These are phyloP conservation scores for Schizopora paradoxa DNA, from an alignment of 1,284 basidiomycete species.

Conservation along the genomic window DNA sequence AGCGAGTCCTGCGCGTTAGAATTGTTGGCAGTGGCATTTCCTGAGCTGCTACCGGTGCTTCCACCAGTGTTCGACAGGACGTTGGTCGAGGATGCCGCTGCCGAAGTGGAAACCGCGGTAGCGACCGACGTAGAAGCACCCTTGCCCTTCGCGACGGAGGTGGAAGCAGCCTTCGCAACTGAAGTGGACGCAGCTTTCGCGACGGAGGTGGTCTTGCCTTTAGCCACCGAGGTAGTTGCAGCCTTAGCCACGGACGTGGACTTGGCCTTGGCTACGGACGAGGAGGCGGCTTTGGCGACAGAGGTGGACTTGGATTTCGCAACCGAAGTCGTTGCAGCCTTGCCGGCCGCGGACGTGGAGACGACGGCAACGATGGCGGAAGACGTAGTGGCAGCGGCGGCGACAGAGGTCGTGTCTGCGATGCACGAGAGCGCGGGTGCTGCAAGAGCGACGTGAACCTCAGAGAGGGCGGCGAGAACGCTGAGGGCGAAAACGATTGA, in stretches of 20 bases:
- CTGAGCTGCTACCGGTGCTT: conserved; percentile 5
- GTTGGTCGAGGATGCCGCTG: neutral
- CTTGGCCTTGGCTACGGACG: neutral
- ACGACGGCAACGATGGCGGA: too few relatives aligned
- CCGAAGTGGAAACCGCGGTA: too few relatives aligned
- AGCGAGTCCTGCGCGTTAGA: conserved; percentile 29
- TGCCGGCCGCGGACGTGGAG: too few relatives aligned
- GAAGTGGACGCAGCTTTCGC: neutral
- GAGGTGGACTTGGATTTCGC: too few relatives aligned
- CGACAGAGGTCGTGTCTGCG: neutral
- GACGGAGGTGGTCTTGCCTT: neutral
- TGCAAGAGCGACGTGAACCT: neutral
- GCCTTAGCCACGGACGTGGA: neutral
- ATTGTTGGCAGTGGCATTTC: conserved; percentile 13
- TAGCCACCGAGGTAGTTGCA: neutral
- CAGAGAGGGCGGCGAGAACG: neutral
- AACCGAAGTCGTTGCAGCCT: too few relatives aligned
- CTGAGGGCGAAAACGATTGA: conserved; percentile 1
- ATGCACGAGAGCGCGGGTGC: conserved; percentile 4
- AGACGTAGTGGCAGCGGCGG: too few relatives aligned
- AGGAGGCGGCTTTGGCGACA: neutral
- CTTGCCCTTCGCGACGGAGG: conserved; percentile 11
- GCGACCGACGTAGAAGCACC: conserved; percentile 8
- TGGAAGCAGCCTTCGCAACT: neutral
- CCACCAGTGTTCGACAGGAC: neutral